Evolutionary conservation across 2,329 filamentous ascomycete species (phyloP), one percentile per base, ranked within the genome.

Genomic region (Exophiala lecanii-corni): DNA sequence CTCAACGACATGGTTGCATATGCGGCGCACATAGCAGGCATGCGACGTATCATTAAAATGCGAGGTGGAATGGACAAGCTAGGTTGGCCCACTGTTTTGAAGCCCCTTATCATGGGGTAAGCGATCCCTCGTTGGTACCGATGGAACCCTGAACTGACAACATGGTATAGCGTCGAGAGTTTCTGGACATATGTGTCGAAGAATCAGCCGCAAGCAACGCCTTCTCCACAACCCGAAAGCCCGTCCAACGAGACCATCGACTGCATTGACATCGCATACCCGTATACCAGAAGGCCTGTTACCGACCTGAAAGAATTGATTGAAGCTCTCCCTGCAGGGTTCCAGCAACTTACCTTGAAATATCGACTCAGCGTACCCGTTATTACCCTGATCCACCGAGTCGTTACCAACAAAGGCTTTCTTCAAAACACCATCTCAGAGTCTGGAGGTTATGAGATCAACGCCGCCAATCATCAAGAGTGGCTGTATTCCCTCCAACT

Each of bases 111-210:
- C 4, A 15, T 41, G 7, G 32, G 33, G 41, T 47, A 39, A 34
- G 45, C 15, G n/a, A 7, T 5, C 21, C 10, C 7, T 2, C 4
- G 9, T 17, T n/a, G n/a, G n/a, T 1, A 16, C 10, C 19, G 16
- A 28, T 13, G 31, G n/a, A 9, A 15, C 16, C 19, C 26, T 28
- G 32, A n/a, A n/a, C n/a, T n/a, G n/a, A n/a, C n/a, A n/a, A n/a
- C n/a, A n/a, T n/a, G n/a, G 16, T 13, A 13, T 17, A 45, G 42
- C 12, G n/a, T 43, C 10, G 44, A 47, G 30, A 35, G 21, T 9
- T 47, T 47, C 35, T 47, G 39, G 39, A 28, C 44, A 15, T 43
- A 39, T n/a, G 43, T 47, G 21, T 39, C 13, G 7, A 19, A 26
- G 20, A 15, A 40, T 13, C 32, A 17, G 5, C 17, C 36, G 13